Conservation (phyloP, 2,329 filamentous ascomycete species). For the Calcarisporium arbuscula region DNA sequence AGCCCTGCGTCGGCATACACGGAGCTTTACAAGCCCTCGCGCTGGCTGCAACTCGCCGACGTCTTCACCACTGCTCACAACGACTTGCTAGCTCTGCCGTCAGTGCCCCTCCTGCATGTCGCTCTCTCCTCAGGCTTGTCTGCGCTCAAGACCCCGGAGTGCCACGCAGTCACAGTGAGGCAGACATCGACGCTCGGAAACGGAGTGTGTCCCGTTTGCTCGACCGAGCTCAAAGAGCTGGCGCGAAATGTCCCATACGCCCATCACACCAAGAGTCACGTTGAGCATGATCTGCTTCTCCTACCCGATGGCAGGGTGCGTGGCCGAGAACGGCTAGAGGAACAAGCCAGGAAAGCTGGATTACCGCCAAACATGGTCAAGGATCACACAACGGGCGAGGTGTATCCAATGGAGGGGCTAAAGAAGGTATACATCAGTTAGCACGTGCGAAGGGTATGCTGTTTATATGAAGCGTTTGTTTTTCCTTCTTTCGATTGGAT, state of each 20-base stretch:
- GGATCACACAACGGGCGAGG: conserved; percentile 70
- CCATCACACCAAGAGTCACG: conserved; percentile 88
- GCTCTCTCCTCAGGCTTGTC: conserved; percentile 87
- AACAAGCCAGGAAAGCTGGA: conserved; percentile 74
- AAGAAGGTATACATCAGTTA: conserved; percentile 91
- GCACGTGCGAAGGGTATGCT: too few relatives aligned
- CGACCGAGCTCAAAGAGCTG: conserved; percentile 87
- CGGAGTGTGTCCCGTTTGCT: conserved; percentile 90
- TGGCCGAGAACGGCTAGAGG: conserved; percentile 64
- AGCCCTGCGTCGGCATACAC: conserved; percentile 36
- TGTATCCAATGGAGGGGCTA: conserved; percentile 55
- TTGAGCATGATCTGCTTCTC: conserved; percentile 80
- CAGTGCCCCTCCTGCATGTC: conserved; percentile 79
- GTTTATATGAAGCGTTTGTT: too few relatives aligned
- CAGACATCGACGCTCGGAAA: conserved; percentile 49
- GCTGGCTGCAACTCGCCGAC: conserved; percentile 71
- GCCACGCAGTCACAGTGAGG: conserved; percentile 61
- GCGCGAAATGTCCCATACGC: conserved; percentile 87
- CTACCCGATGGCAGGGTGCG: conserved; percentile 86
- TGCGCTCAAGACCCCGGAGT: conserved; percentile 90
- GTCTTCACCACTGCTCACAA: conserved; percentile 85
- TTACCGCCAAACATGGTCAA: conserved; percentile 60
- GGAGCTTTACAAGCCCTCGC: conserved; percentile 62
- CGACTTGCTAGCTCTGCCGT: conserved; percentile 73
- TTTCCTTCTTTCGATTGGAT: too few relatives aligned